A percentile compares a stretch with the other conserved stretches of the same genome.
These are phyloP conservation scores for Exophiala lecanii-corni DNA, from an alignment of 2,329 filamentous ascomycete genomes.

Conservation along the genomic window DNA sequence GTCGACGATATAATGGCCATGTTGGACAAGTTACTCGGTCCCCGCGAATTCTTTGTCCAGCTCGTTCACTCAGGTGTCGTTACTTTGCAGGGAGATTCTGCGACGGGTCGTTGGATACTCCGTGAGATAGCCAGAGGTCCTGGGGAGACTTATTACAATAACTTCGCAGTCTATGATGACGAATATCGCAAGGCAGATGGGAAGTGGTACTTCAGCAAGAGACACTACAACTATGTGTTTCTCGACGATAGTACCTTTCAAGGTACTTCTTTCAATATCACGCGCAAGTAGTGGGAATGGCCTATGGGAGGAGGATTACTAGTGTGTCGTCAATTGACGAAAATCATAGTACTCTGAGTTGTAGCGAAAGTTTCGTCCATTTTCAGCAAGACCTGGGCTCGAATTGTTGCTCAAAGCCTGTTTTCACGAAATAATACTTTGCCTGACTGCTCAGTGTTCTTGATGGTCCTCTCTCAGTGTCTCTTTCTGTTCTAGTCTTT, in stretches of 20 bases:
- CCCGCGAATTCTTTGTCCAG: constrained; percentile 14
- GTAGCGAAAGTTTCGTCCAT: too few species aligned
- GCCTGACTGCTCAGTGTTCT: too few species aligned
- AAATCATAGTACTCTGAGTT: too few species aligned
- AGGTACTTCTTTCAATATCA: background rate
- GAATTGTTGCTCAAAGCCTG: too few species aligned
- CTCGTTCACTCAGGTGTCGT: constrained; percentile 14
- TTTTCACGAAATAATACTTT: too few species aligned
- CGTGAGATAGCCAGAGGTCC: constrained; percentile 11
- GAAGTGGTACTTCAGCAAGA: constrained; percentile 7
- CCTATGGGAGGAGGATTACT: too few species aligned
- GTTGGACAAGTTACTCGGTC: constrained; percentile 3
- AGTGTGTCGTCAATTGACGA: too few species aligned
- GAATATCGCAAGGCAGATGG: constrained; percentile 6
- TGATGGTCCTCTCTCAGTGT: too few species aligned
- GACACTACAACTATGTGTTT: constrained; percentile 15
- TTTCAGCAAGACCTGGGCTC: too few species aligned
- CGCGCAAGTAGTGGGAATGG: too few species aligned
- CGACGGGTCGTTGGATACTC: constrained; percentile 13
- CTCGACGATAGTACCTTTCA: constrained; percentile 9
- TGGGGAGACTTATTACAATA: constrained; percentile 14
- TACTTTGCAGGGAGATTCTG: background rate
- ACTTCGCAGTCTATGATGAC: constrained; percentile 13
- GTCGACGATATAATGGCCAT: constrained; percentile 1
- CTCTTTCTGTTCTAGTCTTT: too few species aligned